Base-by-base conservation (phyloP, 768 basidiomycete genomes). In the Trichaptum fuscoviolaceum region DNA sequence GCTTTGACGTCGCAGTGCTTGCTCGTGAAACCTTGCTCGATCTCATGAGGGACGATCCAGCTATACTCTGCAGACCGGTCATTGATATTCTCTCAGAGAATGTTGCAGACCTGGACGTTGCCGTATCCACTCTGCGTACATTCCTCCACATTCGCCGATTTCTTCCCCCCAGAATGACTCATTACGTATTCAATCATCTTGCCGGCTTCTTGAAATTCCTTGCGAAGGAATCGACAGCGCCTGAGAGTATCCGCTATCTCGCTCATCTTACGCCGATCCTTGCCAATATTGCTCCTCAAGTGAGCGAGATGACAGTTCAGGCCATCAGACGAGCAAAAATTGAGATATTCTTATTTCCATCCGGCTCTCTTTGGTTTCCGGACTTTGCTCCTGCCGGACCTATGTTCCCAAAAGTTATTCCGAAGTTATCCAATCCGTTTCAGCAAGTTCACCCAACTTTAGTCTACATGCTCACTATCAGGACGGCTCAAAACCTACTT, bases 281-380 rank as follows among this genome's bases (percentile, higher is more conserved):
- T 35, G 80, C 89, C 4, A 81, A 81, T 35, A 74, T 92, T 7
- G 83, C 81, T 6, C 76, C 80, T 3, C 88, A 90, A 74, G 90
- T 93, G 69, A 86, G 85, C 71, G 87, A 87, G 15, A 81, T 93
- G 79, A 86, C 88, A 3, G 81, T 89, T 58, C 84, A 88, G 25
- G 91, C 91, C 67, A 81, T 93, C 64, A 84, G 87, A 26, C 84
- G 88, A 62, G 85, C 89, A 15, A 93, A 92, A 71, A 76, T 90
- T 15, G 91, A 93, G 63, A 72, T 78, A 30, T 83, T 90, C 68
- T 76, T 92, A 57, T 80, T 91, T 27, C 91, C 91, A 0, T 84
- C 89, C 0, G 89, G 89, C 1, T 81, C 87, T 0, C 75, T 92
- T 8, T 92, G 90, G 89, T 91, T 90, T 69, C 72, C 83, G 0